Evolutionary conservation across 2,329 filamentous ascomycete species (phyloP).

Genomic region (Septoria linicola): DNA sequence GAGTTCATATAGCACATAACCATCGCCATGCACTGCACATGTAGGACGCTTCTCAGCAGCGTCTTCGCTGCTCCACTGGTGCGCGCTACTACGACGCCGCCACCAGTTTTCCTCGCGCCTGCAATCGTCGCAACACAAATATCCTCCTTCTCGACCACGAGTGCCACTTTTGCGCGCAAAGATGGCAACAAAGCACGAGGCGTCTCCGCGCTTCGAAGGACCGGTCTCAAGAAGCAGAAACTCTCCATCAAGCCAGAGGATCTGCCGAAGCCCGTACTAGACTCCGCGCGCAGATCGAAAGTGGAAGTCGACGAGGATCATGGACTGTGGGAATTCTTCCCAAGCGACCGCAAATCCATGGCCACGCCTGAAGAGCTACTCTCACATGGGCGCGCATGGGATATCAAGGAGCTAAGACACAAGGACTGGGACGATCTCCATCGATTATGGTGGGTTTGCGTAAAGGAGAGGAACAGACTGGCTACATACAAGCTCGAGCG

Average conservation of each 20-base stretch:
- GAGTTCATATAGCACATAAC: background rate
- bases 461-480: slow-evolving; percentile 85
- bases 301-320: slow-evolving; percentile 69
- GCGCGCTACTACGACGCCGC: slow-evolving; percentile 30
- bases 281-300: slow-evolving; percentile 56
- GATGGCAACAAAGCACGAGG: slow-evolving; percentile 81
- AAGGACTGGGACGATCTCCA: slow-evolving; percentile 96
- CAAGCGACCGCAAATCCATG: slow-evolving; percentile 65
- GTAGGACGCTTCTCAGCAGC: slow-evolving; percentile 22
- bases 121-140: slow-evolving; percentile 31
- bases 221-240: slow-evolving; percentile 55
- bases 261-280: slow-evolving; percentile 68
- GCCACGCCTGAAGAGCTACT: slow-evolving; percentile 68
- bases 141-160: slow-evolving; percentile 34
- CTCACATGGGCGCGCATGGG: slow-evolving; percentile 79
- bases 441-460: slow-evolving; percentile 88
- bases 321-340: slow-evolving; percentile 92
- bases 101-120: slow-evolving; percentile 39
- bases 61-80: slow-evolving; percentile 17
- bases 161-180: slow-evolving; percentile 41
- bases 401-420: slow-evolving; percentile 75
- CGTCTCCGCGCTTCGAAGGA: slow-evolving; percentile 75
- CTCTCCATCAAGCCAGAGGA: slow-evolving; percentile 70
- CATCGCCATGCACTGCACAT: slow-evolving; percentile 27
- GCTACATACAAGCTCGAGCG: slow-evolving; percentile 74